Base-by-base conservation (phyloP, 2,329 filamentous ascomycete genomes). In the Phialophora expanda region DNA sequence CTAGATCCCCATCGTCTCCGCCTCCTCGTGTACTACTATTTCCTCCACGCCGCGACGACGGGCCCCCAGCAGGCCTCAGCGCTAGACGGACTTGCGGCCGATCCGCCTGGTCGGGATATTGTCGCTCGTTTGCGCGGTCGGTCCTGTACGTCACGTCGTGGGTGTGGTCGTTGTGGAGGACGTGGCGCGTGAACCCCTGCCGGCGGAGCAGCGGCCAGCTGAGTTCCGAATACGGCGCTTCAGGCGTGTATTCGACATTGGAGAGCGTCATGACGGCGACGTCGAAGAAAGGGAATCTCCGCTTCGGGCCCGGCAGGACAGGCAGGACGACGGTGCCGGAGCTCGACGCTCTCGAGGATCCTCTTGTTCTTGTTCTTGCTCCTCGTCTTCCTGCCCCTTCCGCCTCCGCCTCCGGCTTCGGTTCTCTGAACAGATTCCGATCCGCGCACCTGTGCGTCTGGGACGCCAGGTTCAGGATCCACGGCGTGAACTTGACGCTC, bases 201-300 rank as follows among this genome's bases (percentile, higher is more conserved):
- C 17, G 28, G 24, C 14, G 55, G 17, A 68, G 63, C 8, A 68
- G 4, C 7, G 60, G 60, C 66, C 66, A 68, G 56, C 44, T 61
- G 17, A 68, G 50, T 26, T 68, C 66, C 6, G 60, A 64, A 17
- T 54, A 58, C 28, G 8, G 6, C n/a, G 63, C 60, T 1, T 32
- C 38, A 0, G 63, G 66, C 1, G 63, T 66, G 51, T 64, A 65
- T 14, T 57, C 22, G 14, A 56, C 56, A 11, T 58, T 53, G 14
- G 66, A 60, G 17, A 68, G 63, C 17, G 66, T 68, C 66, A 68
- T 68, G 56, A 68, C 64, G 17, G 46, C 61, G 22, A 66, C 56
- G 24, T 61, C 63, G 51, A 66, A 56, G 30, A 26, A 32, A n/a
- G 32, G 56, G 1, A 32, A 46, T 14, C n/a, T 41, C 8, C 57